phyloP scores from a whole-genome alignment of 495 filamentous ascomycete species.

The Glarea lozoyensis region DNA sequence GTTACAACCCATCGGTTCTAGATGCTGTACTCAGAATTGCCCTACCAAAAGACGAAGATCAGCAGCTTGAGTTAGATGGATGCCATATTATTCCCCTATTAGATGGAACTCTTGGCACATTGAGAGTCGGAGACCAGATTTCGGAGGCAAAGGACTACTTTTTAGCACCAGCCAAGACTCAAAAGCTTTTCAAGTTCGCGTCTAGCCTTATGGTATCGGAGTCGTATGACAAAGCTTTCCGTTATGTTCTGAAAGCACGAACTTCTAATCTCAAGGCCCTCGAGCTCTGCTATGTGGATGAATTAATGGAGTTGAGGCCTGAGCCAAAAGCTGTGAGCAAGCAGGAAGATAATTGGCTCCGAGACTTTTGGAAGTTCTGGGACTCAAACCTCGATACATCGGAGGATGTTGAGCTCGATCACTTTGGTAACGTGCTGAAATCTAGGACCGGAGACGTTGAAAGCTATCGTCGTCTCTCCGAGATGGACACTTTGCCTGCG shows the following conservation, averaged over 20 bases:
- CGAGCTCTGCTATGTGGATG: slow-evolving; percentile 8
- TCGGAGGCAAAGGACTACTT: slow-evolving; percentile 3
- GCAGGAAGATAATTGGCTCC: slow-evolving; percentile 16
- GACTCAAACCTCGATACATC: slow-evolving; percentile 3
- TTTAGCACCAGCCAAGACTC: slow-evolving; percentile 15
- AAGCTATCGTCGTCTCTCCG: too few relatives aligned
- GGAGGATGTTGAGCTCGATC: too few relatives aligned
- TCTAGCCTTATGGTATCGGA: slow-evolving; percentile 10
- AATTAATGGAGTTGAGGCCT: slow-evolving; percentile 5
- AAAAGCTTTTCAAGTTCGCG: slow-evolving; percentile 20
- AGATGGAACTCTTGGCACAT: slow-evolving; percentile 19
- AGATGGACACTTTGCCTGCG: too few relatives aligned
- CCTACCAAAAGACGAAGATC: background rate
- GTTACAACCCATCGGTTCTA: background rate
- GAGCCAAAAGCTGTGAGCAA: background rate
- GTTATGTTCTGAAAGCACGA: background rate
- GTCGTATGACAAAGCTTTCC: background rate
- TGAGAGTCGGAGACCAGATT: slow-evolving; percentile 7
- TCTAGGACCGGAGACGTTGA: too few relatives aligned
- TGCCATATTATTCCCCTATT: slow-evolving; percentile 25
- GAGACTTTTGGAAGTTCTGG: slow-evolving; percentile 20
- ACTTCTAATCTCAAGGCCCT: slow-evolving; percentile 19
- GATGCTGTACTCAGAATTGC: background rate
- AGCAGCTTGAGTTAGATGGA: slow-evolving; percentile 11
- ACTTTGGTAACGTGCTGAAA: too few relatives aligned